Conservation (phyloP, 768 basidiomycete species). For the Kondoa malvinella region DNA sequence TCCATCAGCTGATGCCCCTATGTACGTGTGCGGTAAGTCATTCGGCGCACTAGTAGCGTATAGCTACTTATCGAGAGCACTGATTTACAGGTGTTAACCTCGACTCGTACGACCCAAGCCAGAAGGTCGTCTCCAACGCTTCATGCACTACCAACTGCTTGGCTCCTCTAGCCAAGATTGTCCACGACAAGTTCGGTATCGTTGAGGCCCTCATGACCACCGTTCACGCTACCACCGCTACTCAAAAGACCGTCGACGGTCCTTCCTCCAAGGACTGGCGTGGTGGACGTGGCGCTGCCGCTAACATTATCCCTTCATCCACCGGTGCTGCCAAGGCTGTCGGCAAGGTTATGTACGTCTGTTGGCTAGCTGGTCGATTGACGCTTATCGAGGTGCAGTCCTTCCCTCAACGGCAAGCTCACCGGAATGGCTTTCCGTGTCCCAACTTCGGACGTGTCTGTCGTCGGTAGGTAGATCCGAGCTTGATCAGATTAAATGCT, state of each 20-base stretch:
- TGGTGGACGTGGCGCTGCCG: constrained; percentile 83
- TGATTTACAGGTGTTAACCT: constrained; percentile 54
- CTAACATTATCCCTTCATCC: constrained; percentile 98
- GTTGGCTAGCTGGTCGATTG: neutral
- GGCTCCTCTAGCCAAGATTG: constrained; percentile 94
- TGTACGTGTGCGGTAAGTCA: constrained; percentile 60
- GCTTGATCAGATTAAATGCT: too few species aligned
- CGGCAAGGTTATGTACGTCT: constrained; percentile 20
- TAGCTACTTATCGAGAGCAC: neutral
- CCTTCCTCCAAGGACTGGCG: constrained; percentile 94
- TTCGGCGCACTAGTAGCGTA: neutral
- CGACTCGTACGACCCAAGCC: constrained; percentile 70
- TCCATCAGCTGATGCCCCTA: constrained; percentile 88
- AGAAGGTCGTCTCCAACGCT: constrained; percentile 87
- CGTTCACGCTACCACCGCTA: constrained; percentile 54
- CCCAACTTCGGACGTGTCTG: constrained; percentile 41
- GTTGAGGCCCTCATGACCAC: constrained; percentile 97
- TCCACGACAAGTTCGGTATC: constrained; percentile 92
- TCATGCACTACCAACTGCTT: constrained; percentile 99
- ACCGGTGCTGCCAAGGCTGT: constrained; percentile 81
- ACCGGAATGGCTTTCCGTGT: constrained; percentile 90
- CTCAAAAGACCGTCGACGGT: constrained; percentile 50
- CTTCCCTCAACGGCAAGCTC: constrained; percentile 87
- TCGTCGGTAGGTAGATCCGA: too few species aligned
- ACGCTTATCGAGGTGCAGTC: constrained; percentile 93